These are phyloP conservation scores for Lanmaoa rubissima DNA, from an alignment of 768 basidiomycete genomes.

Conservation along the genomic window DNA sequence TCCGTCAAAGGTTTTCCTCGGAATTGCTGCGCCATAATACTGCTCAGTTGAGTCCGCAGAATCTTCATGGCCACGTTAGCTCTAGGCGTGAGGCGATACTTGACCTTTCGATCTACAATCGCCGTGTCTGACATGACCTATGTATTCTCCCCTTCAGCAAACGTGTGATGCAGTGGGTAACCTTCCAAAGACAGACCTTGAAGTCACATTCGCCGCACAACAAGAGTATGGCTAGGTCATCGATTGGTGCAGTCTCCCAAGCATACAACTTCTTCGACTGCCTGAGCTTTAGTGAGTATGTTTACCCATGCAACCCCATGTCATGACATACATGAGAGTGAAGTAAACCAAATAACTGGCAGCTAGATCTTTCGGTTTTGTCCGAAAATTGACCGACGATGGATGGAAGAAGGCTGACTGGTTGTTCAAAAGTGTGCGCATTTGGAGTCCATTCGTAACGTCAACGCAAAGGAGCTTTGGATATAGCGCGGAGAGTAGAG, in stretches of 20 bases:
- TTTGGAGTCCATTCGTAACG: conserved; percentile 44
- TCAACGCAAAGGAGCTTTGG: conserved; percentile 87
- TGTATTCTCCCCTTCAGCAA: conserved; percentile 1
- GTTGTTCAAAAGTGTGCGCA: conserved; percentile 82
- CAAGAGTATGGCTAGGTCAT: conserved; percentile 77
- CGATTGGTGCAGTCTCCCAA: conserved; percentile 91
- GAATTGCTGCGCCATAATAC: conserved; percentile 63
- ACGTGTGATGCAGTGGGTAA: background rate
- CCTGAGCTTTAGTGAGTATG: conserved; percentile 43
- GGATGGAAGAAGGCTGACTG: conserved; percentile 82
- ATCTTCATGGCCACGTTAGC: conserved; percentile 76
- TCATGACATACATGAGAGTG: conserved; percentile 69
- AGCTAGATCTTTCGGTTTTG: conserved; percentile 64
- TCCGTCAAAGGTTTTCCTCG: conserved; percentile 57
- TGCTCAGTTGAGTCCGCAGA: conserved; percentile 62
- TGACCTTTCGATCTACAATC: conserved; percentile 83
- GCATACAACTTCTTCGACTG: conserved; percentile 91
- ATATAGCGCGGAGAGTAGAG: conserved; percentile 83
- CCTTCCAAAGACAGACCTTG: conserved; percentile 50
- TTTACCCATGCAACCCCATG: background rate
- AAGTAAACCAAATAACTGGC: conserved; percentile 79
- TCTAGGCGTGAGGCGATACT: conserved; percentile 67
- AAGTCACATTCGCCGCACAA: conserved; percentile 90
- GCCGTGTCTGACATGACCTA: conserved; percentile 73
- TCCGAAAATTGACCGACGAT: conserved; percentile 85